Conservation (phyloP, 2,329 filamentous ascomycete genomes). For the Pseudogymnoascus sp. region DNA sequence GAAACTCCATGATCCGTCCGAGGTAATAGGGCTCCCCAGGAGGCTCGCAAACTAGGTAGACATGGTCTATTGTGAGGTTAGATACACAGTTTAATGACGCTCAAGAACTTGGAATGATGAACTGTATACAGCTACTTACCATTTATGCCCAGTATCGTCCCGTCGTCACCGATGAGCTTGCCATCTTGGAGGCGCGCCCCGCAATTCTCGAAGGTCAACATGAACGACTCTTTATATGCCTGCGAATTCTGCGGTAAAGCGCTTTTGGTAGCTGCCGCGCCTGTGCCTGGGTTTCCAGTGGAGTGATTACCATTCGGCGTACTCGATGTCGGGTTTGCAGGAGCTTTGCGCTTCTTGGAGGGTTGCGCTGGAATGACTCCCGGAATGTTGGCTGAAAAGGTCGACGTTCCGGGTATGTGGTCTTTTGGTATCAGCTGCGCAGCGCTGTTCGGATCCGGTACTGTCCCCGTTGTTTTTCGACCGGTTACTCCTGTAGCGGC, state of each 20-base stretch:
- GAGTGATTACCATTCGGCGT: conserved; percentile 10
- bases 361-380: conserved; percentile 31
- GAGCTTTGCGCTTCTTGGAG: conserved; percentile 81
- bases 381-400: conserved; percentile 42
- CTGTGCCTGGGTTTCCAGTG: conserved; percentile 9
- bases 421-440: conserved; percentile 32
- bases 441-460: conserved; percentile 19
- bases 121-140: conserved; percentile 51
- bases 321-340: conserved; percentile 22
- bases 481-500: conserved; percentile 20
- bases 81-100: conserved; percentile 11
- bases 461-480: conserved; percentile 32
- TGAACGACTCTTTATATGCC: conserved; percentile 58
- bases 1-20: conserved; percentile 95
- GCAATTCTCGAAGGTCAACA: conserved; percentile 77
- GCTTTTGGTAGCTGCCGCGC: not conserved
- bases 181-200: conserved; percentile 63
- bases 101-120: conserved; percentile 9
- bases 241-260: not conserved
- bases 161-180: conserved; percentile 81
- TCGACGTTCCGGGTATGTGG: conserved; percentile 48
- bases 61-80: conserved; percentile 52
- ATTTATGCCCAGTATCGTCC: conserved; percentile 72
- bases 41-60: conserved; percentile 94
- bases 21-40: conserved; percentile 97